These are phyloP conservation scores for Phytophthora palmivora DNA, from an alignment of 352 stramenopile species.

Conservation along the genomic window DNA sequence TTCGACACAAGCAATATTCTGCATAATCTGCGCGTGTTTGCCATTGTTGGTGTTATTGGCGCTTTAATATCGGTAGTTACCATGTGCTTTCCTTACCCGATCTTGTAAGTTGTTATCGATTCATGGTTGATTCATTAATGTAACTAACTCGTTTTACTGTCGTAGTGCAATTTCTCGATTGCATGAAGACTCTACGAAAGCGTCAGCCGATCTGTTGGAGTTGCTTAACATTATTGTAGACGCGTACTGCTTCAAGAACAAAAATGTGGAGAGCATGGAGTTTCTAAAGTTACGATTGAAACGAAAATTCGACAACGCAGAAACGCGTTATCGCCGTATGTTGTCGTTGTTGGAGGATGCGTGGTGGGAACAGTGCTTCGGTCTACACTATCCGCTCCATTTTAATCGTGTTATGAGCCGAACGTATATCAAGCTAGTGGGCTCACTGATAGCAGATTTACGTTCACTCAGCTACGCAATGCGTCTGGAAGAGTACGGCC, in stretches of 20 bases:
- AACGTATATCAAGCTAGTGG: conserved; percentile 65
- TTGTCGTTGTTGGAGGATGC: conserved; percentile 63
- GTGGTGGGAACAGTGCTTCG: conserved; percentile 81
- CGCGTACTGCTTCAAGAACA: conserved; percentile 87
- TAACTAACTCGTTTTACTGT: too few species aligned
- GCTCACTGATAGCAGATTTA: conserved; percentile 65
- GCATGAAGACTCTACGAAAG: conserved; percentile 48
- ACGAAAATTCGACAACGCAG: conserved; percentile 66
- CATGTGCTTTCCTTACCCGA: conserved; percentile 66
- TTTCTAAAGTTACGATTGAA: conserved; percentile 70
- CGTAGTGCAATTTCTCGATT: conserved; percentile 57
- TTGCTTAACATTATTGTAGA: conserved; percentile 81
- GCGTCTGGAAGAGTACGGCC: conserved; percentile 67
- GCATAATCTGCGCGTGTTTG: conserved; percentile 58
- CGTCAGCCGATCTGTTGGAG: conserved; percentile 56
- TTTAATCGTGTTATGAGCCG: conserved; percentile 76
- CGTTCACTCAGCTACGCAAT: conserved; percentile 72
- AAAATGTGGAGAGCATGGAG: conserved; percentile 81
- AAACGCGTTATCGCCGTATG: conserved; percentile 58
- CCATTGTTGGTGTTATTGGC: conserved; percentile 58
- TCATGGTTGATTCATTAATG: too few species aligned
- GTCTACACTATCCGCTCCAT: conserved; percentile 56
- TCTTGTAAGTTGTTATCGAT: conserved; percentile 46
- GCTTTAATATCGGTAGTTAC: conserved; percentile 58
- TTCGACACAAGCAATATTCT: conserved; percentile 56